Evolutionary conservation across 2,329 filamentous ascomycete genomes (phyloP).

Genomic region (Chaetomium globosum): DNA sequence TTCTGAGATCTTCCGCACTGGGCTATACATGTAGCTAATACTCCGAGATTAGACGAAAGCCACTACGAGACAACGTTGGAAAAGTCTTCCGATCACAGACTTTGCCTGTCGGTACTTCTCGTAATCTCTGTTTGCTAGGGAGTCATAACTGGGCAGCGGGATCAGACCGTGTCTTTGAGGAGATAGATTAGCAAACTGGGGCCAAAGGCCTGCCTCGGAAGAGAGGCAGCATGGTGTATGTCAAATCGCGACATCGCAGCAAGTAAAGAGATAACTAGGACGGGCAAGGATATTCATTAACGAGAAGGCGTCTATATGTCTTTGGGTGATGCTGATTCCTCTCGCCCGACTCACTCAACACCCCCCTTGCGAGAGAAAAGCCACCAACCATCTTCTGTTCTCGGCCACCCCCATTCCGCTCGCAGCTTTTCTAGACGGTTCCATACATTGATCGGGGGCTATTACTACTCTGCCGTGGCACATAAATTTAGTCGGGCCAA

Average conservation of each 20-base stretch:
- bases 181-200: neutral
- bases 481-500: neutral
- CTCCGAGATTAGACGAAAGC: no score
- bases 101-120: neutral
- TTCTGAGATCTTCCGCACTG: no score
- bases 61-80: no score
- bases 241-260: neutral
- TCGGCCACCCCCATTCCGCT: neutral
- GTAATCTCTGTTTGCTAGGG: neutral
- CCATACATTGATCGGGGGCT: neutral
- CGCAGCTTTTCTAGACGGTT: conserved; percentile 11
- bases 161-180: neutral
- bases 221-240: neutral
- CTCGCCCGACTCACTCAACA: conserved; percentile 8
- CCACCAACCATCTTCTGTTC: neutral
- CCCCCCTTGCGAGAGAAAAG: neutral
- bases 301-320: neutral
- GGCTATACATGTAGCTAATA: no score
- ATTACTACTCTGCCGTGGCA: conserved; percentile 13
- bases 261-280: neutral
- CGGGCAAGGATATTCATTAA: conserved; percentile 15
- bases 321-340: conserved; percentile 1
- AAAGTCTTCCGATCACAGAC: neutral
- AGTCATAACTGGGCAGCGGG: neutral
- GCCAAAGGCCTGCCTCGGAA: neutral